Base-by-base conservation (phyloP, 768 basidiomycete genomes). In the Lactarius vividus region DNA sequence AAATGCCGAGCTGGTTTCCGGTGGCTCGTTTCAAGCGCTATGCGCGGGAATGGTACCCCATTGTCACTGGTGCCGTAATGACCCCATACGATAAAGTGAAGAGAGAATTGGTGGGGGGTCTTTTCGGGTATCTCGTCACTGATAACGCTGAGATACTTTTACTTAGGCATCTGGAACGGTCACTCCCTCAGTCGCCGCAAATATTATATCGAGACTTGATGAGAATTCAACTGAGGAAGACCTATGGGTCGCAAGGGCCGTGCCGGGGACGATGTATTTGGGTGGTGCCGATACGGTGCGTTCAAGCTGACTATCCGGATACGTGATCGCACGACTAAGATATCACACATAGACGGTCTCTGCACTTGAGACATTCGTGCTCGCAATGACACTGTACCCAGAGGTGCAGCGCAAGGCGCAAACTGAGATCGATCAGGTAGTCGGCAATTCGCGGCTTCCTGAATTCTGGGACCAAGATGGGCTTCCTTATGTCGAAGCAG, bases 141-240 rank as follows among this genome's bases (percentile, higher is more conserved):
- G 18, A 10, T 15, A 31, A 29, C 20, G 1, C 20, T 8, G 2
- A 33, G 3, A 56, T 35, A 4, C 10, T 6, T 33, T 56, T 15
- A 56, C 18, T 33, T 18, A 35, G 33, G 31, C 28, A 4, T 20
- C 55, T 18, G 55, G 28, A 10, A 10, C 31, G 11, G 35, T 11
- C 11, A 33, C 28, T 26, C 23, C 23, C 13, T 52, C 23, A 4
- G 49, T 52, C 6, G 49, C 49, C 13, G 26, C 49, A 7, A 35
- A 56, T 29, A 15, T n/a, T 16, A 37, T 37, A 37, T 37, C 35
- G 35, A 29, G 29, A 35, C 55, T 33, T 7, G 55, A 56, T 18
- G 55, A 56, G 31, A 33, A 56, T 35, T 56, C 55, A 33, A 56
- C 55, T 13, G 49, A 52, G 49, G 49, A 52, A 28, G 49, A 52